phyloP scores from a whole-genome alignment of 2,329 filamentous ascomycete species.

The Sporothrix curviconia region DNA sequence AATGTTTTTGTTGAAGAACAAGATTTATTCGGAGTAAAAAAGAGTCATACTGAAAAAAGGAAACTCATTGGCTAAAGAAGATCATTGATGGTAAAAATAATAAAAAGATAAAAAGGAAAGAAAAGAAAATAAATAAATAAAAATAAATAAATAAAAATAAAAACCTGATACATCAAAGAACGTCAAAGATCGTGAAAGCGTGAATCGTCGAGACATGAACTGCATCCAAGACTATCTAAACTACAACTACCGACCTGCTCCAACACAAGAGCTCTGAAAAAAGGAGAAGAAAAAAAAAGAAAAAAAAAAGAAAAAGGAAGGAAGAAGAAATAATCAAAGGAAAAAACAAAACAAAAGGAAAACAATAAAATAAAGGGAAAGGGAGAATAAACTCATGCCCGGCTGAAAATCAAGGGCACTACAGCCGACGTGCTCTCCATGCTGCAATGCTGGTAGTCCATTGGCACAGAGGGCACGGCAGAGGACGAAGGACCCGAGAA shows the following conservation, averaged over 20 bases:
- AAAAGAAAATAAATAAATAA: neutral
- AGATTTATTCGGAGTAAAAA: neutral
- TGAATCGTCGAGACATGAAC: neutral
- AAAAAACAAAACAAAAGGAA: neutral
- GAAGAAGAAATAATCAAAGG: neutral
- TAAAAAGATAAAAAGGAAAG: neutral
- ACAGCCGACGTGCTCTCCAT: slow-evolving; percentile 47
- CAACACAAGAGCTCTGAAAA: too few species aligned
- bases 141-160: neutral
- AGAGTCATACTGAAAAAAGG: neutral
- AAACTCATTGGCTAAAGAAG: neutral
- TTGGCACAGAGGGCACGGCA: neutral
- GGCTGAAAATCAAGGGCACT: slow-evolving; percentile 56
- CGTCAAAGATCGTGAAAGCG: neutral
- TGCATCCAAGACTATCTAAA: too few species aligned
- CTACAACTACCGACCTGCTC: too few species aligned
- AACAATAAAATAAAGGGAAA: neutral
- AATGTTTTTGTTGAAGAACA: too few species aligned
- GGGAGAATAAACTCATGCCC: slow-evolving; percentile 26
- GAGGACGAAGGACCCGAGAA: neutral
- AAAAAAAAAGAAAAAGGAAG: neutral
- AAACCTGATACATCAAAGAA: neutral
- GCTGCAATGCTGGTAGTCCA: slow-evolving; percentile 30
- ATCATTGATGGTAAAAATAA: neutral
- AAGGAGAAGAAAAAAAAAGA: too few species aligned